Conservation (phyloP, 768 basidiomycete species). For the Podaxis sp. region DNA sequence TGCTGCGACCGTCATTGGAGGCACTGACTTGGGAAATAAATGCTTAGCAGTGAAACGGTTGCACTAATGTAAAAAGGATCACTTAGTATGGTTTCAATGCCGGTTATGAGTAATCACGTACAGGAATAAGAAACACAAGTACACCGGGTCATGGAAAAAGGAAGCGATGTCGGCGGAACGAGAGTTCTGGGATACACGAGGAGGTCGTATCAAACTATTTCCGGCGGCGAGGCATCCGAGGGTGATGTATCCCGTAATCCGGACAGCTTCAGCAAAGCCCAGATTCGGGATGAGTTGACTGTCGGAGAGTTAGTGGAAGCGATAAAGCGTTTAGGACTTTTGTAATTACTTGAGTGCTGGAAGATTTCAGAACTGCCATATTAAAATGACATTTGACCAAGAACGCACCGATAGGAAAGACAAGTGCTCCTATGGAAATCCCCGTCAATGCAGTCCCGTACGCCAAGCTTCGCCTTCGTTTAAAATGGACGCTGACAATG, state of each 20-base stretch:
- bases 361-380: background rate
- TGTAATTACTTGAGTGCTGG: constrained; percentile 24
- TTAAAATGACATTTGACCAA: background rate
- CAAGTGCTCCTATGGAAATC: constrained; percentile 37
- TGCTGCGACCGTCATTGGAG: background rate
- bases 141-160: constrained; percentile 15
- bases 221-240: constrained; percentile 16
- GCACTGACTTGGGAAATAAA: constrained; percentile 12
- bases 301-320: background rate
- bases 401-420: constrained; percentile 32
- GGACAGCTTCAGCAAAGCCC: constrained; percentile 17
- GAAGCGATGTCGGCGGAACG: constrained; percentile 14
- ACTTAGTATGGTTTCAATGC: background rate
- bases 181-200: background rate
- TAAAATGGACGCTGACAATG: constrained; percentile 47
- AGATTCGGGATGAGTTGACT: constrained; percentile 16
- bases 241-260: constrained; percentile 17
- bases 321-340: background rate
- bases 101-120: background rate
- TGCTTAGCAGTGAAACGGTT: constrained; percentile 5
- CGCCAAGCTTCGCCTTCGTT: constrained; percentile 36
- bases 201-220: constrained; percentile 14
- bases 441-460: constrained; percentile 42
- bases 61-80: constrained; percentile 9
- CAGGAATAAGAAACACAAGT: constrained; percentile 14